Conservation (phyloP, 2,329 filamentous ascomycete genomes). For the Phaeosphaeria sp. region DNA sequence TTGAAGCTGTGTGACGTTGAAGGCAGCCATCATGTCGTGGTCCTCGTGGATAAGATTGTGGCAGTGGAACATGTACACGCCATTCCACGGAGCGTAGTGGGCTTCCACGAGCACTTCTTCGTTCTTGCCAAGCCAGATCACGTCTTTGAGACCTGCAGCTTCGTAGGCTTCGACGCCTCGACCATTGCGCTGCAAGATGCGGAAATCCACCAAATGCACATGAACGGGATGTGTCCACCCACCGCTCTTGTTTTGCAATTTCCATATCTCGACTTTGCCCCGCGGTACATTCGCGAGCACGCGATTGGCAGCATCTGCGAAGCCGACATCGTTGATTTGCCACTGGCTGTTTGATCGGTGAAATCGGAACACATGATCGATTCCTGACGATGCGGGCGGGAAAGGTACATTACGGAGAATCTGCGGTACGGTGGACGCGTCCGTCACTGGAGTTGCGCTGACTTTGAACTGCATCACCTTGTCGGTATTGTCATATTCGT, state of each 20-base stretch:
- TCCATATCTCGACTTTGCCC: conserved; percentile 45
- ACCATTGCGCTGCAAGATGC: conserved; percentile 56
- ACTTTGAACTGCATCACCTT: conserved; percentile 53
- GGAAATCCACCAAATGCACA: conserved; percentile 65
- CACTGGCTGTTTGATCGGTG: conserved; percentile 37
- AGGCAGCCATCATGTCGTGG: conserved; percentile 52
- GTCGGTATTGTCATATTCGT: conserved; percentile 57
- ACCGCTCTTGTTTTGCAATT: conserved; percentile 55
- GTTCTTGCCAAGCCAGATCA: conserved; percentile 60
- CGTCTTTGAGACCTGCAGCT: conserved; percentile 61
- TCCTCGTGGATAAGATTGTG: conserved; percentile 56
- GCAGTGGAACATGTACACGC: conserved; percentile 57
- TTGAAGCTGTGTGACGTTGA: conserved; percentile 49
- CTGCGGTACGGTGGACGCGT: conserved; percentile 31
- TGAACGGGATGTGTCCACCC: conserved; percentile 63
- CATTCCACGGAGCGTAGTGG: conserved; percentile 49
- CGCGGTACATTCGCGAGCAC: conserved; percentile 43
- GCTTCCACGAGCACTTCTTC: conserved; percentile 48
- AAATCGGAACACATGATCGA: conserved; percentile 42
- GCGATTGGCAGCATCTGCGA: conserved; percentile 38
- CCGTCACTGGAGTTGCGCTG: conserved; percentile 35
- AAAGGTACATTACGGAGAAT: conserved; percentile 34
- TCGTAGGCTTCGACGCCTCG: conserved; percentile 55
- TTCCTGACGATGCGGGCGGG: conserved; percentile 26
- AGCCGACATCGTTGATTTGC: conserved; percentile 41